Evolutionary conservation across 2,329 filamentous ascomycete genomes (phyloP), one percentile per base, ranked within the genome.

Genomic region (Sporothrix globosa): DNA sequence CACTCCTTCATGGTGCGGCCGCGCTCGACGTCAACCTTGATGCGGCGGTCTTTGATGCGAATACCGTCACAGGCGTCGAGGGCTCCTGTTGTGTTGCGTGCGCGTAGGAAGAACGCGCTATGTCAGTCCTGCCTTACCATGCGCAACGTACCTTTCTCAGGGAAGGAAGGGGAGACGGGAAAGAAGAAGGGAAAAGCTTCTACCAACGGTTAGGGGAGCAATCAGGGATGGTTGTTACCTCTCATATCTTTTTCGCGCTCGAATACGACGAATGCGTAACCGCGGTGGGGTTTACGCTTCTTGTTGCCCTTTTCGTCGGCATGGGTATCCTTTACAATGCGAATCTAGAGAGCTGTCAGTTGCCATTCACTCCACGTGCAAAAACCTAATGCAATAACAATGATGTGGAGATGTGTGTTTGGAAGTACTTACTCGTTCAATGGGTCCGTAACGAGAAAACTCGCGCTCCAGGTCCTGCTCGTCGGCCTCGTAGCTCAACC

Each of bases 161-260:
- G 70, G 70, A 74, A 76, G 75, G 77, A 69, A 72, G 73, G 72
- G 74, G 69, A 73, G 14, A 19, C 13, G 34, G 71, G 41, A 24
- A 79, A 71, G 73, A 78, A 7, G 39, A 34, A 54, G 34, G 17
- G 77, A 78, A 75, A 77, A 79, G 78, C 79, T 27, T 67, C 41
- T n/a, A 46, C 44, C 21, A 27, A 24, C 39, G 34, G 41, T 63
- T 24, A 53, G 34, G 61, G 34, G 52, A 46, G 17, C 13, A 14
- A 14, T 44, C 6, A n/a, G n/a, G 30, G 44, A 19, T 24, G 14
- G 60, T 69, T 52, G 83, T 88, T 96, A 97, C 94, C 93, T 93
- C 96, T 96, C 94, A 98, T 97, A 80, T 98, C 96, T 82, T 95
- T 94, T 82, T 98, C 96, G 80, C 92, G 91, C 82, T 98, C 95